A percentile compares a stretch with the other conserved stretches of the same genome.
Conservation (phyloP, 2,329 filamentous ascomycete species). For the Fusarium abutilonis region DNA sequence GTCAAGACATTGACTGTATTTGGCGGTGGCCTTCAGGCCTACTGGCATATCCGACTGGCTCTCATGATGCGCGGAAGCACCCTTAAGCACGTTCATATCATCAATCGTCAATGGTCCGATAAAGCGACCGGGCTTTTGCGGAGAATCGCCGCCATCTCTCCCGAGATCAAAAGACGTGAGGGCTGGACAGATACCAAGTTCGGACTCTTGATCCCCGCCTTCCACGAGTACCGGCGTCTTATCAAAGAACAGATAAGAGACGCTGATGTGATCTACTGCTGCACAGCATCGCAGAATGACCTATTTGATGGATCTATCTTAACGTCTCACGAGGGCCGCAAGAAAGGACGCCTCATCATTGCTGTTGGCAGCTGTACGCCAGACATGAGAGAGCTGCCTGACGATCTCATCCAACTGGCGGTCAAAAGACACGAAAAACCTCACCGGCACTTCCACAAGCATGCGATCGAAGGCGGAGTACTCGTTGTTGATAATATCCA, state of each 20-base stretch:
- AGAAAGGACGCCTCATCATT: slow-evolving; percentile 76
- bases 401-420: slow-evolving; percentile 75
- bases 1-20: slow-evolving; percentile 85
- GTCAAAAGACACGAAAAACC: slow-evolving; percentile 56
- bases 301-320: slow-evolving; percentile 80
- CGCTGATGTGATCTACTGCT: slow-evolving; percentile 87
- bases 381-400: slow-evolving; percentile 84
- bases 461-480: slow-evolving; percentile 70
- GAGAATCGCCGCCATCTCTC: slow-evolving; percentile 57
- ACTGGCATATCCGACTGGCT: slow-evolving; percentile 91
- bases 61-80: slow-evolving; percentile 76
- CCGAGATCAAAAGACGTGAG: slow-evolving; percentile 60
- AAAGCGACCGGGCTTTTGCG: slow-evolving; percentile 63
- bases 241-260: slow-evolving; percentile 75
- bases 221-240: slow-evolving; percentile 73
- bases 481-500: slow-evolving; percentile 81
- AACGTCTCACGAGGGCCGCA: slow-evolving; percentile 74
- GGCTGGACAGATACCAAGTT: slow-evolving; percentile 76
- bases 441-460: slow-evolving; percentile 72
- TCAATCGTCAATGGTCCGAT: slow-evolving; percentile 77
- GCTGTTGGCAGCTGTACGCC: slow-evolving; percentile 76
- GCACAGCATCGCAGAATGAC: slow-evolving; percentile 77
- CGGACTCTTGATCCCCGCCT: slow-evolving; percentile 72
- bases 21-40: slow-evolving; percentile 88
- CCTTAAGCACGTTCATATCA: slow-evolving; percentile 82